Base-by-base conservation (phyloP, 805 yeast genomes). In the Pichia ethanolica region DNA sequence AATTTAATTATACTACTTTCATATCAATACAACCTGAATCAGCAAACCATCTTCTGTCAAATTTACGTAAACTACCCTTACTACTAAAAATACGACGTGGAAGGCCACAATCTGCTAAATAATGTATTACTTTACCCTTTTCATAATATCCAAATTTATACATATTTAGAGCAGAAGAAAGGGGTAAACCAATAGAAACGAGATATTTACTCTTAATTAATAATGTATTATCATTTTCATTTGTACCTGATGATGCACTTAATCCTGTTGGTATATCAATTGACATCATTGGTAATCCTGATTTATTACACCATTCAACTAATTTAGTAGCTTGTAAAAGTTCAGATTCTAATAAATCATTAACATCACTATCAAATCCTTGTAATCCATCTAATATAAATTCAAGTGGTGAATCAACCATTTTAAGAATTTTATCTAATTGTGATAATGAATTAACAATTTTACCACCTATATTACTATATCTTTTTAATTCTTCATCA, bases 221-320 rank as follows among this genome's bases (percentile, higher is more conserved):
- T 35, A 62, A 38, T 33, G 54, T 59, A 1, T 46, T 28, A 13
- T 57, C 60, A 26, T 53, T 54, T 34, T 64, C 68, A 5, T 60
- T 54, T 14, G 70, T 67, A 7, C 96, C 97, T 0, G 95, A 79
- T 5, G 93, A 87, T 7, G 89, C 83, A 59, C 87, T 95, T 39
- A 84, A 70, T 5, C 96, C 96, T 1, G 89, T 77, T 5, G 96
- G 90, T 30, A 86, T 77, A 60, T 89, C 96, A 30, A 89, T 61
- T 0, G 96, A 85, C 68, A 86, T 59, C 9, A 76, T 68, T 37
- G 75, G 73, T 6, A 74, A 65, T 12, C 63, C 61, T 7, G 72
- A 69, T 34, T 62, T 63, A 56, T 86, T 86, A 50, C 83, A 77
- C 95, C 96, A 89, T 5, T 67, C 64, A 28, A 87, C 76, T 20